Base-by-base conservation (phyloP, 352 stramenopile species). In the Halophytophthora polymorphica region DNA sequence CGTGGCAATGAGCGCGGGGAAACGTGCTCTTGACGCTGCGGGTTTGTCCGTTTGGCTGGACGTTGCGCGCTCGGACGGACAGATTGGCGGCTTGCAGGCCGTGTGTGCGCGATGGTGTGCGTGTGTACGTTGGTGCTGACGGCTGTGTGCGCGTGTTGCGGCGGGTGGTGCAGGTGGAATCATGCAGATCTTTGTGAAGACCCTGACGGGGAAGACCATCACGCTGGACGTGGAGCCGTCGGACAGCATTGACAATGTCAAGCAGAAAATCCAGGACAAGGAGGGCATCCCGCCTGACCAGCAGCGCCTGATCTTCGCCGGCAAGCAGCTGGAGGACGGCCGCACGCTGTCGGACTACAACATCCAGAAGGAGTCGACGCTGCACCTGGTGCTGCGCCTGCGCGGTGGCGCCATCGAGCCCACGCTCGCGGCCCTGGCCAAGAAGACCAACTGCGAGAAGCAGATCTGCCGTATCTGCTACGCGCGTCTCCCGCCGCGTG, bases 221-320 rank as follows among this genome's bases (percentile, higher is more conserved):
- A 98, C 88, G 53, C 87, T 98, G 52, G 95, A 98, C 76, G 90
- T 98, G 40, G 96, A 98, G 77, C 90, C 96, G 53, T 96, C 90
- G 46, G 95, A 99, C 88, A 96, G 86, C 55, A 98, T 99, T 77
- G 96, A 98, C 80, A 97, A 99, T 80, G 97, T 99, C 56, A 99
- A 99, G 92, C 86, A 96, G 61, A 99, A 99, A 95, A 99, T 99
- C 75, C 97, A 99, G 85, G 97, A 99, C 82, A 99, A 99, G 92
- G 97, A 99, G 81, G 97, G 80, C 61, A 99, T 99, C 63, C 97
- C 97, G 53, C 96, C 97, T 62, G 97, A 99, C 93, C 97, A 99
- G 82, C 96, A 99, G 85, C 93, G 97, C 70, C 80, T 99, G 60
- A 99, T 99, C 78, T 99, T 99, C 77, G 97, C 97, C 56, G 97